Evolutionary conservation across 225 moss, liverwort and hornwort genomes (phyloP).

Genomic region (Rhytidiadelphus loreus): DNA sequence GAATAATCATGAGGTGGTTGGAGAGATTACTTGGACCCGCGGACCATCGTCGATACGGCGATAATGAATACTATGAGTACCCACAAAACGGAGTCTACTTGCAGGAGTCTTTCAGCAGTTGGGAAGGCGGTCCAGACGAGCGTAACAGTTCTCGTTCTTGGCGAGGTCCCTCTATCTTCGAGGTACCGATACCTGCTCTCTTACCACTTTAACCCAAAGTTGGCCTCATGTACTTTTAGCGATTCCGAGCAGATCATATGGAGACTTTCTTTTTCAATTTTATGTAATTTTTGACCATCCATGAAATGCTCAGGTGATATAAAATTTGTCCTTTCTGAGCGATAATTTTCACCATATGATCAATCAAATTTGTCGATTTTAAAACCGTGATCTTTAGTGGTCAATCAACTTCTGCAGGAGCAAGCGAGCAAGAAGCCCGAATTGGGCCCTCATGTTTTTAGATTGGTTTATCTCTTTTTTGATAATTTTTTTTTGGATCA

Average conservation of each 20-base stretch:
- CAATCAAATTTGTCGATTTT: background rate
- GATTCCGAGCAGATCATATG: background rate
- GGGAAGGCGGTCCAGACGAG: background rate
- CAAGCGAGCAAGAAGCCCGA: too few species aligned
- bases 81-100: conserved; percentile 16
- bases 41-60: conserved; percentile 32
- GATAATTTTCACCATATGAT: background rate
- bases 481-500: background rate
- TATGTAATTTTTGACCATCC: too few species aligned
- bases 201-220: background rate
- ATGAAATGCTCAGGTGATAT: background rate
- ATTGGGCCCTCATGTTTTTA: too few species aligned
- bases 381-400: background rate
- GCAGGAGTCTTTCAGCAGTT: background rate
- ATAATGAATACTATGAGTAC: conserved; percentile 42
- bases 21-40: conserved; percentile 32
- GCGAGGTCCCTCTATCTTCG: conserved; percentile 42
- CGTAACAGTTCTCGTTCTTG: conserved; percentile 3
- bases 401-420: background rate
- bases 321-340: background rate
- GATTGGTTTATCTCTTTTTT: background rate
- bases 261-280: background rate
- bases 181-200: background rate
- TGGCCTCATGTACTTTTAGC: background rate
- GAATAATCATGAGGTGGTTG: conserved; percentile 30